Percentiles rank a stretch among this genome's conserved stretches.
phyloP scores from a whole-genome alignment of 805 yeast species.

The Metschnikowia proteae region DNA sequence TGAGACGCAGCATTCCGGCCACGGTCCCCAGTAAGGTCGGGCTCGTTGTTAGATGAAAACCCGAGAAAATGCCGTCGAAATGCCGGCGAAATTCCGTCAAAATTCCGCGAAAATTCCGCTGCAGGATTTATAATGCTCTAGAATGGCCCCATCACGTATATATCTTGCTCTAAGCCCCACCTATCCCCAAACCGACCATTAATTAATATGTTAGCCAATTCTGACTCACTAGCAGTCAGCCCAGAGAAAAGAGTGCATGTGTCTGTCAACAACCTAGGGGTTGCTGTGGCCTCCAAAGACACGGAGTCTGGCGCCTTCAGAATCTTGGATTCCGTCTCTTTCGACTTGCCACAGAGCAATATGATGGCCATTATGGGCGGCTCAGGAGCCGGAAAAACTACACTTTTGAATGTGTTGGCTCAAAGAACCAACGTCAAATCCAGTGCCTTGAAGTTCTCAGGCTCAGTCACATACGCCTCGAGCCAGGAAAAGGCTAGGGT shows the following conservation, averaged over 20 bases:
- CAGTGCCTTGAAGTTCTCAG: slow-evolving; percentile 39
- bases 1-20: background rate
- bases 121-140: background rate
- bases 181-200: background rate
- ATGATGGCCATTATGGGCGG: slow-evolving; percentile 84
- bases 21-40: no score
- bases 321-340: slow-evolving; percentile 46
- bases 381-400: slow-evolving; percentile 84
- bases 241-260: slow-evolving; percentile 14
- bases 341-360: slow-evolving; percentile 57
- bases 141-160: background rate
- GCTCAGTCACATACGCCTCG: slow-evolving; percentile 35
- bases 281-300: slow-evolving; percentile 12
- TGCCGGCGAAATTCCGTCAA: background rate
- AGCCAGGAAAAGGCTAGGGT: slow-evolving; percentile 15
- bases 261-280: slow-evolving; percentile 11
- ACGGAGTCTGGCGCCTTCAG: slow-evolving; percentile 9
- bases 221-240: slow-evolving; percentile 11
- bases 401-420: slow-evolving; percentile 64
- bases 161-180: background rate
- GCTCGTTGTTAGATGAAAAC: no score
- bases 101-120: slow-evolving; percentile 1
- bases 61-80: background rate
- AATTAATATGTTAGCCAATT: background rate
- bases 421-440: slow-evolving; percentile 43